These are phyloP conservation scores for Meira miltonrushii DNA, from an alignment of 1,284 basidiomycete species.

Conservation along the genomic window DNA sequence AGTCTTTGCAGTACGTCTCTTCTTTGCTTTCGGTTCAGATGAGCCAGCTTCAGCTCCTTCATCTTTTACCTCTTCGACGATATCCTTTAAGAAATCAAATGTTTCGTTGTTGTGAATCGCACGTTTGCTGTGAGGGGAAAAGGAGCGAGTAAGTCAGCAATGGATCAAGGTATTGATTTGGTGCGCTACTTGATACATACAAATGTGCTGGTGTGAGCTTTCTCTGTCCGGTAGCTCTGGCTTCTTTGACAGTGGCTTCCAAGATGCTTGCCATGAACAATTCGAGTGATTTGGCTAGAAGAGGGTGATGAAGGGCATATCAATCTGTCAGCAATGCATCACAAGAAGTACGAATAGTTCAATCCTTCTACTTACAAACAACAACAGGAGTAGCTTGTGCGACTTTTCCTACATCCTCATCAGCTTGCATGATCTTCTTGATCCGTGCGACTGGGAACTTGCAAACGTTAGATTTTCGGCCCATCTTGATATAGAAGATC, in stretches of 20 bases:
- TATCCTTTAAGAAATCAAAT: constrained; percentile 92
- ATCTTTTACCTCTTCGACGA: constrained; percentile 83
- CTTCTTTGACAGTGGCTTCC: constrained; percentile 76
- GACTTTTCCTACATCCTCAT: constrained; percentile 98
- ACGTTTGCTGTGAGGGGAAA: constrained; percentile 68
- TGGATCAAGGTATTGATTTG: neutral
- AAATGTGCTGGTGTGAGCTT: constrained; percentile 91
- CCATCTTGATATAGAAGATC: constrained; percentile 37
- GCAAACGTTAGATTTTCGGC: constrained; percentile 38
- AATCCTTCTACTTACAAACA: constrained; percentile 70
- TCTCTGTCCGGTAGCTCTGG: constrained; percentile 72
- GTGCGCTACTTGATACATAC: constrained; percentile 60
- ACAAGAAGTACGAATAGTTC: neutral
- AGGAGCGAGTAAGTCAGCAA: neutral
- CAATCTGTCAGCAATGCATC: neutral
- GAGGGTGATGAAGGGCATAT: neutral
- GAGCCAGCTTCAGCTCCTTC: constrained; percentile 4
- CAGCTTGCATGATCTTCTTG: constrained; percentile 99
- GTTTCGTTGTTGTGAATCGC: constrained; percentile 81
- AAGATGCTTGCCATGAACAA: constrained; percentile 85
- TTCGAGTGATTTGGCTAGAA: constrained; percentile 86
- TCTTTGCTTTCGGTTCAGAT: neutral
- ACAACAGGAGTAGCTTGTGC: constrained; percentile 94
- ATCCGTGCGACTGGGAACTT: constrained; percentile 67
- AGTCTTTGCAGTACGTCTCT: neutral